Percentiles rank a stretch among this genome's conserved stretches.
Conservation (phyloP, 177 flowering plant species). For the Telopea speciosissima region DNA sequence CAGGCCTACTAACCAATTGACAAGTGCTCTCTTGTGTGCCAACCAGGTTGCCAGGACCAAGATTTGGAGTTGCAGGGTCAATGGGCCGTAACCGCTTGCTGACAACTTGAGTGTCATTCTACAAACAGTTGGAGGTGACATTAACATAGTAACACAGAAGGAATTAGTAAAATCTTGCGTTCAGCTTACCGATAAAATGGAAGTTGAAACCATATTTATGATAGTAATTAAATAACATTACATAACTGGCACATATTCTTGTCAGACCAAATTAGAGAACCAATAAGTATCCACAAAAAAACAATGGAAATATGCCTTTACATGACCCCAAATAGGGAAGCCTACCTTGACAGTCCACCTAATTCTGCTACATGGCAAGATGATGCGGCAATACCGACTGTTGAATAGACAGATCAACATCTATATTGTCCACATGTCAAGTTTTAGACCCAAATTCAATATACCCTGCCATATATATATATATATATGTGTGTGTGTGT, state of each 20-base stretch:
- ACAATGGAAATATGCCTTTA: background rate
- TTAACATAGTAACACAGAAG: background rate
- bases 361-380: too few relatives aligned
- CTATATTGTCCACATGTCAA: too few relatives aligned
- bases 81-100: background rate
- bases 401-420: too few relatives aligned
- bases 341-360: too few relatives aligned
- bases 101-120: background rate
- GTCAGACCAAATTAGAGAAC: background rate
- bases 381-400: too few relatives aligned
- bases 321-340: too few relatives aligned
- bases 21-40: background rate
- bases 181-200: background rate
- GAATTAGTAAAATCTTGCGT: background rate
- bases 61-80: background rate
- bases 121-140: background rate
- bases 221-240: background rate
- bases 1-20: background rate
- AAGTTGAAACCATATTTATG: background rate
- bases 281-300: too few relatives aligned
- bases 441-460: too few relatives aligned
- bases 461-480: too few relatives aligned
- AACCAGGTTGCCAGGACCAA: background rate
- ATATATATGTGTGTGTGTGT: too few relatives aligned
- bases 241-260: background rate